A percentile compares a stretch with the other conserved stretches of the same genome.
Evolutionary conservation across 805 yeast genomes (phyloP).

Genomic region (Hanseniaspora taiwanica): DNA sequence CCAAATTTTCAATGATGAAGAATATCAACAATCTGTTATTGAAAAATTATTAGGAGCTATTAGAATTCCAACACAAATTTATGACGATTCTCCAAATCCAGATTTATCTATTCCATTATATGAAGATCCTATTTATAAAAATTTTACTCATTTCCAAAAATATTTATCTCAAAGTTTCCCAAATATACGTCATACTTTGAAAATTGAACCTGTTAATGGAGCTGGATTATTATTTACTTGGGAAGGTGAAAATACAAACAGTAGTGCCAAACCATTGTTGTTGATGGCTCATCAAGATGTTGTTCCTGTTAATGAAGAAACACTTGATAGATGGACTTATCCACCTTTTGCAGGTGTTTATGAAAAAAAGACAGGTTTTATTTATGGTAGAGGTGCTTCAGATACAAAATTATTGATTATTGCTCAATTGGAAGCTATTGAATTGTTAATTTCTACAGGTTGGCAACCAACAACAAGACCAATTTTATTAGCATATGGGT

Average conservation of each 20-base stretch:
- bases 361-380: slow-evolving; percentile 34
- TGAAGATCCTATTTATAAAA: slow-evolving; percentile 6
- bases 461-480: slow-evolving; percentile 37
- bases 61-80: slow-evolving; percentile 41
- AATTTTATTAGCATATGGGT: slow-evolving; percentile 46
- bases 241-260: slow-evolving; percentile 12
- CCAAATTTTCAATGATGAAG: slow-evolving; percentile 6
- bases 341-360: slow-evolving; percentile 46
- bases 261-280: slow-evolving; percentile 39
- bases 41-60: slow-evolving; percentile 38
- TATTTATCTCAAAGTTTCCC: slow-evolving; percentile 42
- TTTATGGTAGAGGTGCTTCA: slow-evolving; percentile 54
- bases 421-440: slow-evolving; percentile 43
- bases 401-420: slow-evolving; percentile 55
- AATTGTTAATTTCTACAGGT: slow-evolving; percentile 28
- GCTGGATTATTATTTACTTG: slow-evolving; percentile 46
- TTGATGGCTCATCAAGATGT: slow-evolving; percentile 63
- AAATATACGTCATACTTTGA: slow-evolving; percentile 26
- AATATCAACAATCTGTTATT: slow-evolving; percentile 6
- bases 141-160: slow-evolving; percentile 27
- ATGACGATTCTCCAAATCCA: slow-evolving; percentile 28
- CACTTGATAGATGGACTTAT: slow-evolving; percentile 40
- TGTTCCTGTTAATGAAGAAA: slow-evolving; percentile 51
- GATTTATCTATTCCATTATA: slow-evolving; percentile 7
- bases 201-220: slow-evolving; percentile 37